Evolutionary conservation across 2,329 filamentous ascomycete genomes (phyloP), one percentile per base, ranked within the genome.

Genomic region (Dothiorella sarmentorum): DNA sequence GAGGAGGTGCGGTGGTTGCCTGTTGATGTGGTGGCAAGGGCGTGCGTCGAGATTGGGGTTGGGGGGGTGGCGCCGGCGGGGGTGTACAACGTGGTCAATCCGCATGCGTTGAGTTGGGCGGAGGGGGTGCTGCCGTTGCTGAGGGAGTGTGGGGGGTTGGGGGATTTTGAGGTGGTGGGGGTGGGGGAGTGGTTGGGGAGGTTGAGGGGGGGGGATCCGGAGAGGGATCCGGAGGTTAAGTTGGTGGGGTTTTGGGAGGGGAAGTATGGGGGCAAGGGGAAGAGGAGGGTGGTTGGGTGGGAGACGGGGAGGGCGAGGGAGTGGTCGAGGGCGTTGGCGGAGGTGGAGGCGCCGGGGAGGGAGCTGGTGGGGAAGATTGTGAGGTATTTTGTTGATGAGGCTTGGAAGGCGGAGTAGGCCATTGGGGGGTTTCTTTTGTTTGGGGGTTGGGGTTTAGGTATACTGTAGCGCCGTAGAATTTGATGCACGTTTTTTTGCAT

Each of bases 61-160:
- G n/a, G 20, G 1, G 22, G 27, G 7, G 20, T 13, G 0, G 45
- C 57, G 20, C 47, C 47, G 27, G 38, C 40, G 18, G 49, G 24
- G 0, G 73, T 84, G 15, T 82, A 78, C 60, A 80, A 85, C 59
- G 70, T 86, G 7, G 72, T 80, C n/a, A 84, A 84, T 60, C 75
- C 76, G 0, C 67, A 63, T 6, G 68, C 69, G 1, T 79, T 84
- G 62, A 71, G 78, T 35, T 85, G 81, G 80, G 81, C 78, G 0
- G 59, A 71, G 0, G 78, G 83, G 52, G 67, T 86, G 2, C 73
- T 85, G 0, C 82, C 82, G 2, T 74, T 76, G 3, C 68, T 85
- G 7, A 68, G 66, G n/a, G 64, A 68, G 0, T n/a, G n/a, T n/a
- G 73, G 77, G 0, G 79, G 80, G 0, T 42, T 69, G 1, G 2